Evolutionary conservation across 2,329 filamentous ascomycete genomes (phyloP), one percentile per base, ranked within the genome.

Genomic region (Emericellopsis cladophorae): DNA sequence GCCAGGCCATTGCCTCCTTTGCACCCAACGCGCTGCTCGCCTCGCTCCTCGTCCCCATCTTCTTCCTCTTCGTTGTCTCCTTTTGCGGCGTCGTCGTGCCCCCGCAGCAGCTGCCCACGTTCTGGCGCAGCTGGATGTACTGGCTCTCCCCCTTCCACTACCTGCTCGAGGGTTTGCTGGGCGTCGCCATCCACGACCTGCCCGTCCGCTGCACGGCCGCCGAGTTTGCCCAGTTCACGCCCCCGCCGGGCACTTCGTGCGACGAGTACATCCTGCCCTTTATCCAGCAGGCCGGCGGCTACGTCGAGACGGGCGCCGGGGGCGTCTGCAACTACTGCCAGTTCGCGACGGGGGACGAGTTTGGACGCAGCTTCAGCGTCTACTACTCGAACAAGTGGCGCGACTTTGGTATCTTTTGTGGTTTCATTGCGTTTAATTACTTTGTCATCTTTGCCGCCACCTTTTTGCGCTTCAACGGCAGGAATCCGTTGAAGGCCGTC

Each of bases 71-170:
- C 49, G 70, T 84, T 31, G 68, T 82, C 18, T 72, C 72, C 8
- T 85, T 85, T 65, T 84, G 79, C 54, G 81, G 81, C 43, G 76
- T 84, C 6, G 70, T 83, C 9, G 79, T 84, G 1, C 79, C 80
- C 0, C 75, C 74, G 14, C 51, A 47, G 2, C 66, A 66, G 4
- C 57, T 85, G 1, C 74, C 76, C 0, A 55, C 62, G 2, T 84
- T 84, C 54, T 84, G 81, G 80, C 64, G 67, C 12, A 58, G 58
- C 7, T 76, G 70, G 70, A 76, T 80, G 73, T 83, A 84, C 55
- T 75, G 72, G 57, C 63, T 84, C 18, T 77, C 78, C 0, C 81
- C 81, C 0, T 82, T 82, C 56, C 71, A 74, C 45, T 84, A 84
- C 48, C 65, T 83, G 0, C 58, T 85, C 3, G 75, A 80, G 49